Base-by-base conservation (phyloP, 1,284 basidiomycete genomes). In the Melampsora americana region DNA sequence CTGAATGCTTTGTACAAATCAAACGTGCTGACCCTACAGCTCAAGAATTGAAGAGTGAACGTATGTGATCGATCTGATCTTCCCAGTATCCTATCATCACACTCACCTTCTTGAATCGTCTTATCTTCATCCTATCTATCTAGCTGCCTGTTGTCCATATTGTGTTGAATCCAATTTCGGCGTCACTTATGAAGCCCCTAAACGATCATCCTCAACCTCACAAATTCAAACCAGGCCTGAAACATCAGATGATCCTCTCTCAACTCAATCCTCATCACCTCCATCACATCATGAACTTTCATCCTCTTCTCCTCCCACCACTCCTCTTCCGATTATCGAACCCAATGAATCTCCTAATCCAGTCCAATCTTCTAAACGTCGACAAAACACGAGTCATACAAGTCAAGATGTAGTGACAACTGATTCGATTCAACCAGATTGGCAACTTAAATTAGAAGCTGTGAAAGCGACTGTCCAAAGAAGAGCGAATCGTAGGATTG, bases 1-100 rank as follows among this genome's bases (percentile, higher is more conserved):
- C 95, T 44, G 95, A 99, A 84, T 99, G 95, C 83, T 99, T 99
- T 82, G 94, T 98, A 20, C 95, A 98, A 85, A 98, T 99, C 85
- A 98, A 98, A 85, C 90, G 95, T 71, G 88, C 87, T 66, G 96
- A 99, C 80, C 93, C 95, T 5, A 95, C 92, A 0, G 86, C 71
- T 18, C 71, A 73, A 32, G 71, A 73, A 66, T 56, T 73, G 18
- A 73, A 73, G 35, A 73, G 71, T 60, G 71, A 73, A 66, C 62
- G 71, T 73, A 56, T 59, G 71, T 92, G 4, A 95, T 93, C 0
- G 93, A 96, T 83, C 86, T 95, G 67, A 91, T 92, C 42, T 35
- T 23, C 42, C 35, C 28, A 44, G 50, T 9, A 26, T 68, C 26
- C 11, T 11, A 74, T 62, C 35, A 18, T 35, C 42, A 60, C 4